phyloP scores from a whole-genome alignment of 257 asterid species.

The Solanum virginianum region DNA sequence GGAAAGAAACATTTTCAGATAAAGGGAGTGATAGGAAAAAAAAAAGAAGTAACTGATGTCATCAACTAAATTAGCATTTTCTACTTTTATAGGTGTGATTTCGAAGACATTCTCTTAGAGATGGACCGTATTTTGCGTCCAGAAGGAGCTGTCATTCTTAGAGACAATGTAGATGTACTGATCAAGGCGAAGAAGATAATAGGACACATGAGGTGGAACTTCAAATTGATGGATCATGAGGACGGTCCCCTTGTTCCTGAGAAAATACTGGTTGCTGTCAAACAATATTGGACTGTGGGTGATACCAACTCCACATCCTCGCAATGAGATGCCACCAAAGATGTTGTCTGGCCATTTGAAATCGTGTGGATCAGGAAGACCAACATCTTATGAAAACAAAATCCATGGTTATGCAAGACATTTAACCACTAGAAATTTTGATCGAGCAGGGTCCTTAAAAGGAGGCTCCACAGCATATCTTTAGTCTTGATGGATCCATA shows the following conservation, averaged over 20 bases:
- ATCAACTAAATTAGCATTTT: neutral
- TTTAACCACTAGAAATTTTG: slow-evolving; percentile 7
- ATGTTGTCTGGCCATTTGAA: neutral
- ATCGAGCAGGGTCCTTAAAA: neutral
- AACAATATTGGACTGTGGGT: slow-evolving; percentile 72
- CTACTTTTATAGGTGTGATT: slow-evolving; percentile 44
- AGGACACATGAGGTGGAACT: slow-evolving; percentile 68
- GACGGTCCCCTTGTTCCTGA: slow-evolving; percentile 87
- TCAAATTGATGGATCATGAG: slow-evolving; percentile 82
- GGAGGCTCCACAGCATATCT: slow-evolving; percentile 1
- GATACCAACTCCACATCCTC: slow-evolving; percentile 59
- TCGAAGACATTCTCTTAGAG: slow-evolving; percentile 81
- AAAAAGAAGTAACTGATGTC: too few species aligned
- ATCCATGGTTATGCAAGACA: slow-evolving; percentile 1
- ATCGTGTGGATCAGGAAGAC: neutral
- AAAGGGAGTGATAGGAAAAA: neutral
- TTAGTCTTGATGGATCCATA: neutral
- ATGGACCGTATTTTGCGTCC: slow-evolving; percentile 94
- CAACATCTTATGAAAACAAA: neutral
- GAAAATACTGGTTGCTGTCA: slow-evolving; percentile 75
- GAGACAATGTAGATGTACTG: slow-evolving; percentile 82
- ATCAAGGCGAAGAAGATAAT: slow-evolving; percentile 71
- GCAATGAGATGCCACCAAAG: slow-evolving; percentile 15
- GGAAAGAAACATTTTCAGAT: neutral
- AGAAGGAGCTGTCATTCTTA: slow-evolving; percentile 84